Evolutionary conservation across 2,329 filamentous ascomycete species (phyloP).

Genomic region (Botrytis medusae): DNA sequence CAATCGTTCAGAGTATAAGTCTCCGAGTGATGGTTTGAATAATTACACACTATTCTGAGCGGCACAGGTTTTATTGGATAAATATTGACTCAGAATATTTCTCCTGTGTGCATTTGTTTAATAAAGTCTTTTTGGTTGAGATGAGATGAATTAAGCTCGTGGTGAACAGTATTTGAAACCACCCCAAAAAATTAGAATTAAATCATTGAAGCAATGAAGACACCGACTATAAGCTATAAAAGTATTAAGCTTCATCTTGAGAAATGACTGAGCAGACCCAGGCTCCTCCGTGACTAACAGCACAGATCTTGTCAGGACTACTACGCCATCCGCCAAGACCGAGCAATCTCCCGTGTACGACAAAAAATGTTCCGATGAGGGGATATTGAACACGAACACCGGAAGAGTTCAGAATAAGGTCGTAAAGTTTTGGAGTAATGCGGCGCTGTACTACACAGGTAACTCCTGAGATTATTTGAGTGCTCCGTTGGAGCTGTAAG

Average conservation of each 20-base stretch:
- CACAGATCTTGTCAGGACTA: conserved; percentile 9
- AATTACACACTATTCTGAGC: too few species aligned
- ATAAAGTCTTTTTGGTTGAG: too few species aligned
- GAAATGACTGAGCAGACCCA: not conserved
- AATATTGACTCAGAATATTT: too few species aligned
- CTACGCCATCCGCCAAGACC: not conserved
- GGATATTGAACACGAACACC: not conserved
- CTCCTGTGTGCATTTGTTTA: too few species aligned
- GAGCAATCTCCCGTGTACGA: conserved; percentile 4
- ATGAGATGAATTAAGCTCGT: not conserved
- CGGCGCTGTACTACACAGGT: conserved; percentile 4
- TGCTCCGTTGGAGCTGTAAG: not conserved
- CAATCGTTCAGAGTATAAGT: too few species aligned
- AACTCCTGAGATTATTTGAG: not conserved
- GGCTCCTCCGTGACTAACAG: not conserved
- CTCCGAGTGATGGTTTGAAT: too few species aligned
- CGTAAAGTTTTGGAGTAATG: not conserved
- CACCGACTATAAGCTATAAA: not conserved
- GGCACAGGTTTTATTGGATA: too few species aligned
- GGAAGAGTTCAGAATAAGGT: not conserved
- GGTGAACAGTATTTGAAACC: not conserved
- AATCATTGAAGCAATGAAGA: not conserved
- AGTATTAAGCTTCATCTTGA: not conserved
- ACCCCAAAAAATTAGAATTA: not conserved
- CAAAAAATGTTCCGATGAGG: conserved; percentile 7